A percentile compares a stretch with the other conserved stretches of the same genome.
Conservation (phyloP, 2,329 filamentous ascomycete genomes). For the Mycogone perniciosa region DNA sequence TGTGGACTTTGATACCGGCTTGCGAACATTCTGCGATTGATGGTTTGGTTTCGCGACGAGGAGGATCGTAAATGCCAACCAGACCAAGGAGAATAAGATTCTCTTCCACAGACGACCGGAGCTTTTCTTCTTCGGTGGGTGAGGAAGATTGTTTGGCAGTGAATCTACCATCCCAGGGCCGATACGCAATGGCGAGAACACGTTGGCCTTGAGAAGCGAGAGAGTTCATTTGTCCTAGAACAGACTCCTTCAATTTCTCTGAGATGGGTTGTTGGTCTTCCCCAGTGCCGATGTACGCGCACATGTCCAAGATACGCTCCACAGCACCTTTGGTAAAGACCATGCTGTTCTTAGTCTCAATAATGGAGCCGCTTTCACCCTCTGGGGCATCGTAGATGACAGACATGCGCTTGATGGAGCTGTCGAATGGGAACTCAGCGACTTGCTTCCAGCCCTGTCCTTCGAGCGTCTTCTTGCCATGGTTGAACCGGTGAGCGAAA, state of each 20-base stretch:
- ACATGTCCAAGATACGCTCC: slow-evolving; percentile 54
- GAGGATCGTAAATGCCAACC: slow-evolving; percentile 80
- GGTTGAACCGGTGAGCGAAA: slow-evolving; percentile 62
- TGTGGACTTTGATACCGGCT: slow-evolving; percentile 73
- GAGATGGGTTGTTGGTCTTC: slow-evolving; percentile 40
- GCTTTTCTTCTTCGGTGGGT: slow-evolving; percentile 35
- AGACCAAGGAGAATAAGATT: slow-evolving; percentile 72
- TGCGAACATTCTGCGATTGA: slow-evolving; percentile 64
- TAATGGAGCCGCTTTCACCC: slow-evolving; percentile 31
- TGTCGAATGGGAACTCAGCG: slow-evolving; percentile 74
- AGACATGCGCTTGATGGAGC: slow-evolving; percentile 72
- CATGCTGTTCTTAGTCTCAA: slow-evolving; percentile 39
- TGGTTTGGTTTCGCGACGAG: slow-evolving; percentile 69
- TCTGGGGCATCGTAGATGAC: slow-evolving; percentile 57
- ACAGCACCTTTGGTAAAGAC: slow-evolving; percentile 59
- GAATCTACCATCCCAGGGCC: slow-evolving; percentile 48
- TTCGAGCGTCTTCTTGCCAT: slow-evolving; percentile 48
- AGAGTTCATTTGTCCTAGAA: slow-evolving; percentile 48
- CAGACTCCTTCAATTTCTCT: slow-evolving; percentile 41
- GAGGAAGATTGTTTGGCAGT: slow-evolving; percentile 26
- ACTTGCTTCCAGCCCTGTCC: slow-evolving; percentile 54
- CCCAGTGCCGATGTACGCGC: slow-evolving; percentile 40
- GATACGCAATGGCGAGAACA: slow-evolving; percentile 65
- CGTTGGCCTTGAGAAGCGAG: slow-evolving; percentile 64
- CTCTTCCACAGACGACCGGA: slow-evolving; percentile 58